Evolutionary conservation across 2,329 filamentous ascomycete genomes (phyloP).

Genomic region (Nothophaeocryptopus gaeumannii): DNA sequence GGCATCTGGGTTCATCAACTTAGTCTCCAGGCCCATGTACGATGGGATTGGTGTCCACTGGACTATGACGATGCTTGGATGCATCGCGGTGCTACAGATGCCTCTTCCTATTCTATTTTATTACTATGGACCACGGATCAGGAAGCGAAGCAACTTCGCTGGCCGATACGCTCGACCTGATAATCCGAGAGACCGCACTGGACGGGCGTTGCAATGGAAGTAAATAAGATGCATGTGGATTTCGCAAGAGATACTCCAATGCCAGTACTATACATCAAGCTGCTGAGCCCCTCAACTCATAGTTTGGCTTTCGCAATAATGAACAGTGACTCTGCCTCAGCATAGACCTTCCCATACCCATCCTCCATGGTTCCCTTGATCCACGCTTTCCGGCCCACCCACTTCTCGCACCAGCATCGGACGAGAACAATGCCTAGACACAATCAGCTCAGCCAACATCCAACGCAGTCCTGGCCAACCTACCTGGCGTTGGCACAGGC

Average conservation of each 20-base stretch:
- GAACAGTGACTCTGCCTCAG: conserved; percentile 4
- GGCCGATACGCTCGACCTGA: conserved; percentile 10
- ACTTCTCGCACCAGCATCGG: conserved; percentile 10
- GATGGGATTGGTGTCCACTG: conserved; percentile 42
- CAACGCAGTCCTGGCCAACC: not conserved
- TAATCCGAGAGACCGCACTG: not conserved
- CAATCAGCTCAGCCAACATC: no score
- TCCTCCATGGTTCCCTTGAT: conserved; percentile 15
- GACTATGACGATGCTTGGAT: conserved; percentile 42
- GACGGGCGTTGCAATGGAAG: no score
- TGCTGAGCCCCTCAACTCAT: not conserved
- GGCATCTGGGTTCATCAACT: conserved; percentile 41
- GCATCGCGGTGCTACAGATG: conserved; percentile 28
- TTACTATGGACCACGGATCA: conserved; percentile 21
- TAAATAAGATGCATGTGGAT: no score
- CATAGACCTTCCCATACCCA: conserved; percentile 13
- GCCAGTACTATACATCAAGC: no score
- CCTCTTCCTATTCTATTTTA: conserved; percentile 27
- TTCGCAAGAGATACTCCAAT: no score
- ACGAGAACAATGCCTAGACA: conserved; percentile 6
- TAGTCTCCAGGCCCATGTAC: conserved; percentile 42
- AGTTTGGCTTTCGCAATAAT: conserved; percentile 5
- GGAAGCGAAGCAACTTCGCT: conserved; percentile 36
- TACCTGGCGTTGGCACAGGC: conserved; percentile 13
- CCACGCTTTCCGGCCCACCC: conserved; percentile 12